Evolutionary conservation across 1,139 yeast species (phyloP), one percentile per base, ranked within the genome.

Genomic region (Blastobotrys capitulatus): DNA sequence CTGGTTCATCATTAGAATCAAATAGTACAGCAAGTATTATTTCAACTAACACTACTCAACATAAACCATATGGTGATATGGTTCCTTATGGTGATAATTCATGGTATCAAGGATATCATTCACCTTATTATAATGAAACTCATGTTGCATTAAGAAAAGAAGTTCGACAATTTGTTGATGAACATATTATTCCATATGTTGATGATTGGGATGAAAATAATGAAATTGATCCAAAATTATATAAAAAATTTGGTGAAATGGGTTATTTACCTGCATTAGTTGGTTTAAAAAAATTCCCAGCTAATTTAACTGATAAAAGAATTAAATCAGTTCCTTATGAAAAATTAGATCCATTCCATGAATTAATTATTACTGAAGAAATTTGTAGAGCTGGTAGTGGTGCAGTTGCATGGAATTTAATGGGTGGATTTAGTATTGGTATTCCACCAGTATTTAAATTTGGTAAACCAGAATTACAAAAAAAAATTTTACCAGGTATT

Each of bases 151-250:
- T 71, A 43, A 66, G 75, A 26, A 61, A 61, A 39, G 71, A 69
- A 48, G 62, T 70, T 20, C 68, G 75, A 32, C 66, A 57, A 37
- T 71, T 71, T 66, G 73, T 70, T 36, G 74, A 70, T 34, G 66
- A 67, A 53, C 55, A 67, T 49, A 52, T 71, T 39, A 60, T 57
- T 53, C 75, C 75, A 26, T 60, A 59, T 47, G 66, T 69, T 32
- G 73, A 68, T 52, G 75, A 71, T 48, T 71, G 75, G 75, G 75
- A 71, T 48, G 72, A 60, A 48, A 62, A 60, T 27, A 70, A 68
- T 45, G 65, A 57, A 46, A 63, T 71, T 41, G 57, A 54, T 29
- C 53, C 58, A 25, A 55, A 56, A 34, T 52, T 65, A 25, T 68
- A 62, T 60, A 58, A 57, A 52, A 59, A 63, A 57, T 60, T 66